Percentiles rank a stretch among this genome's conserved stretches.
Conservation (phyloP, 2,329 filamentous ascomycete species). For the Celoporthe dispersa region DNA sequence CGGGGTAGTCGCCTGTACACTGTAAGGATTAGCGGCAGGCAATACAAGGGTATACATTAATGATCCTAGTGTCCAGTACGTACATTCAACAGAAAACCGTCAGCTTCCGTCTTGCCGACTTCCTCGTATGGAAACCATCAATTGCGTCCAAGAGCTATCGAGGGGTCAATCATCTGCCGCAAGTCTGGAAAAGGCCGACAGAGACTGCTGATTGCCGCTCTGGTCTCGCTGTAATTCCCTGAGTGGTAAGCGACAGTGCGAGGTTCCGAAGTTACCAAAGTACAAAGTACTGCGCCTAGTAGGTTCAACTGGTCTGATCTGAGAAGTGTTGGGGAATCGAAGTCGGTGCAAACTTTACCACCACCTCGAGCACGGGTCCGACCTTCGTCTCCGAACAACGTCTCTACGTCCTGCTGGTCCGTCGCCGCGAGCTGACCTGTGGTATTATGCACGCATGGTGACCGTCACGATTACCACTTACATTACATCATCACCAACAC, state of each 20-base stretch:
- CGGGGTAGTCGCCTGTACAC: not conserved
- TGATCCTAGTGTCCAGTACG: not conserved
- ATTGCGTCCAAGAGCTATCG: not conserved
- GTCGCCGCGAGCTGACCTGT: not conserved
- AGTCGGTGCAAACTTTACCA: not conserved
- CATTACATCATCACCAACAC: not conserved
- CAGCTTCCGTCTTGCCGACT: not conserved
- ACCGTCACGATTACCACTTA: not conserved
- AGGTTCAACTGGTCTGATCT: not conserved
- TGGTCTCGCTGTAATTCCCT: not conserved
- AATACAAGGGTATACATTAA: not conserved
- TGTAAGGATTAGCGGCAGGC: not conserved
- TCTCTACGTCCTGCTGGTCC: not conserved
- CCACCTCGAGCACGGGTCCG: not conserved
- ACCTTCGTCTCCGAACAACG: not conserved
- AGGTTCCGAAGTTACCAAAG: not conserved
- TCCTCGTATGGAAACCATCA: not conserved
- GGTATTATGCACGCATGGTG: not conserved
- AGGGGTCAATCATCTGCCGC: not conserved
- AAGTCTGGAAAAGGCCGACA: not conserved
- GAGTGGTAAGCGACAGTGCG: not conserved
- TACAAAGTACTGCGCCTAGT: not conserved
- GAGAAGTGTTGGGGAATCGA: conserved; percentile 7
- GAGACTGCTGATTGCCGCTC: not conserved
- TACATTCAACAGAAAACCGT: not conserved